Base-by-base conservation (phyloP, 176 grass and related monocot species). In the Alopecurus myosuroides region DNA sequence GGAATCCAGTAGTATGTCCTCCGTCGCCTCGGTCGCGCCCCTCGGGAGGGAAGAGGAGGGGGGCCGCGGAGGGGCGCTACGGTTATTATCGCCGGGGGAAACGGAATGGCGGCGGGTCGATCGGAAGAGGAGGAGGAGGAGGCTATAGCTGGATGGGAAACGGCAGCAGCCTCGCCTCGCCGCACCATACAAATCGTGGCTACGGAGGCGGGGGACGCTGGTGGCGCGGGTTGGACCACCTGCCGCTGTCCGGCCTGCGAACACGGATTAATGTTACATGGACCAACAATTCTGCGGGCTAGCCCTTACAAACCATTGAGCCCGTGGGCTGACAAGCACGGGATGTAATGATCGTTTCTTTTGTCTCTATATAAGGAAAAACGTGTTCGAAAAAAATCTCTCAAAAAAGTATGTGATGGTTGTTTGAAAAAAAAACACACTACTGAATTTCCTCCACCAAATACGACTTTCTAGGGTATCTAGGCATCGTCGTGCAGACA, bases 131-230 rank as follows among this genome's bases (percentile, higher is more conserved):
- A 65, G 26, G 71, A 19, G 9, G 17, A 3, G 0, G 70, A 45
- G 13, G 71, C 49, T 74, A 45, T 75, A 46, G 72, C 72, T 75
- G 26, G 72, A 75, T 75, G 46, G 46, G 28, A 51, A 75, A 75
- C 72, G 72, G 72, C 70, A 49, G 70, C 70, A 74, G 78, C 13
- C 39, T 41, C 39, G 57, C 57, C 42, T 48, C 61, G 77, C 72
- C 72, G 72, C 72, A 75, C 46, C 72, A 75, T 75, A 75, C 72
- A 75, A 52, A 75, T 75, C 72, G 72, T 75, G 72, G 72, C 72
- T 75, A 31, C 10, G 71, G 71, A 74, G 45, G 18, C 72, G 26
- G 58, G 7, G 52, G 22, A 6, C 39, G 17, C 71, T 11, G 53
- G 77, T 64, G 41, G 78, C 20, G 60, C 30, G 7, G 61, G 11